A percentile compares a stretch with the other conserved stretches of the same genome.
Conservation (phyloP, 805 yeast genomes). For the Blastobotrys chiropterorum region DNA sequence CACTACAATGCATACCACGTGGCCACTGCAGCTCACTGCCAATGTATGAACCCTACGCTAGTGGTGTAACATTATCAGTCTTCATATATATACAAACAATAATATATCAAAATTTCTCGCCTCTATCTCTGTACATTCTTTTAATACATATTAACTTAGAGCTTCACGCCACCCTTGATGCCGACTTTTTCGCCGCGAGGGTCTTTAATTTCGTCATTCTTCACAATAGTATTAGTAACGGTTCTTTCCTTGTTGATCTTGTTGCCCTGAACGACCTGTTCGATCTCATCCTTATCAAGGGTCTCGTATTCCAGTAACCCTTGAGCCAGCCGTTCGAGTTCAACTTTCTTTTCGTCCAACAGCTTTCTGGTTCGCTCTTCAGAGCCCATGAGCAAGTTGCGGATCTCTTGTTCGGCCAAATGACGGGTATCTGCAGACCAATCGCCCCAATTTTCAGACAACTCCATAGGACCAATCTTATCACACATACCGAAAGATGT, state of each 20-base stretch:
- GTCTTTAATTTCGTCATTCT: slow-evolving; percentile 32
- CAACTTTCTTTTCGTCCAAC: slow-evolving; percentile 54
- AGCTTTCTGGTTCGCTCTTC: slow-evolving; percentile 74
- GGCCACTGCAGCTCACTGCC: no score
- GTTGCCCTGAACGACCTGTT: slow-evolving; percentile 77
- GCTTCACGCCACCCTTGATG: not conserved
- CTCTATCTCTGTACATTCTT: not conserved
- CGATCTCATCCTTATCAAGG: slow-evolving; percentile 84
- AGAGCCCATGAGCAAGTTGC: slow-evolving; percentile 63
- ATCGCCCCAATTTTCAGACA: slow-evolving; percentile 86
- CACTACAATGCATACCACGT: no score
- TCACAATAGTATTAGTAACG: slow-evolving; percentile 69
- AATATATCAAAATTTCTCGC: not conserved
- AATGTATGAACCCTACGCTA: no score
- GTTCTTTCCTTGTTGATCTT: slow-evolving; percentile 60
- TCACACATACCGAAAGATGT: slow-evolving; percentile 96
- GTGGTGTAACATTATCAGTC: no score
- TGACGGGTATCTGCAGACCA: slow-evolving; percentile 90
- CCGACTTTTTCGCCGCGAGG: slow-evolving; percentile 17
- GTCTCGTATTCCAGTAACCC: slow-evolving; percentile 96
- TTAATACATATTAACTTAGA: not conserved
- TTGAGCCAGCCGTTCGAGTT: slow-evolving; percentile 81
- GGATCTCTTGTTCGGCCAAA: slow-evolving; percentile 87
- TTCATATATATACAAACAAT: not conserved
- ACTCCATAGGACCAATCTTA: slow-evolving; percentile 82